Percentiles rank a stretch among this genome's conserved stretches.
Evolutionary conservation across 2,329 filamentous ascomycete species (phyloP).

Genomic region (Pseudogymnoascus sp.): DNA sequence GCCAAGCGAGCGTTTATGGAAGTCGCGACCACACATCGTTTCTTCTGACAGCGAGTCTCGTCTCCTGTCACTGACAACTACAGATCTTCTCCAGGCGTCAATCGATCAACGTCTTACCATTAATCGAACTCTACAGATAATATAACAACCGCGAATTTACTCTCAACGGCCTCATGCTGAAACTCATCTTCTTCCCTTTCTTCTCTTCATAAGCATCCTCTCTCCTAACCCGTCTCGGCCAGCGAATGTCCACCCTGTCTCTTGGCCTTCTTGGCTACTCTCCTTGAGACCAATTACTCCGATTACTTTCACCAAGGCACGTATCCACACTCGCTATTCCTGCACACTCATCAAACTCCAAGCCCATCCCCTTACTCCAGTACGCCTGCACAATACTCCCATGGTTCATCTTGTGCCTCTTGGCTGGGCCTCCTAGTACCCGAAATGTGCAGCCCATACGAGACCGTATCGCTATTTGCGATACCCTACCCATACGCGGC

Average conservation of each 20-base stretch:
- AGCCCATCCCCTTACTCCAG: not conserved
- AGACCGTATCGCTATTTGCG: not conserved
- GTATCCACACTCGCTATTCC: slow-evolving; percentile 2
- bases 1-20: slow-evolving; percentile 11
- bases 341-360: slow-evolving; percentile 2
- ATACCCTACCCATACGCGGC: not conserved
- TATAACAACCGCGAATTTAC: not conserved
- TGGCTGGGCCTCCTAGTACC: not conserved
- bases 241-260: not conserved
- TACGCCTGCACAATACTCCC: not conserved
- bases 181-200: not conserved
- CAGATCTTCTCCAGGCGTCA: not conserved
- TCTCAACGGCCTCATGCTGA: not conserved
- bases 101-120: not conserved
- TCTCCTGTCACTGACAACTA: not conserved
- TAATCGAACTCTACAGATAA: not conserved
- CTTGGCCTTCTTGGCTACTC: slow-evolving; percentile 10
- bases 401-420: not conserved
- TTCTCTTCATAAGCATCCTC: not conserved
- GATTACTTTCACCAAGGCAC: not conserved
- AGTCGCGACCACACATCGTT: not conserved
- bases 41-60: not conserved
- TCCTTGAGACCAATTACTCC: not conserved
- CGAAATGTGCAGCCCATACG: not conserved
- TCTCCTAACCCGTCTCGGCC: slow-evolving; percentile 8